Evolutionary conservation across 352 stramenopile species (phyloP).

Genomic region (Pythium graminicola): DNA sequence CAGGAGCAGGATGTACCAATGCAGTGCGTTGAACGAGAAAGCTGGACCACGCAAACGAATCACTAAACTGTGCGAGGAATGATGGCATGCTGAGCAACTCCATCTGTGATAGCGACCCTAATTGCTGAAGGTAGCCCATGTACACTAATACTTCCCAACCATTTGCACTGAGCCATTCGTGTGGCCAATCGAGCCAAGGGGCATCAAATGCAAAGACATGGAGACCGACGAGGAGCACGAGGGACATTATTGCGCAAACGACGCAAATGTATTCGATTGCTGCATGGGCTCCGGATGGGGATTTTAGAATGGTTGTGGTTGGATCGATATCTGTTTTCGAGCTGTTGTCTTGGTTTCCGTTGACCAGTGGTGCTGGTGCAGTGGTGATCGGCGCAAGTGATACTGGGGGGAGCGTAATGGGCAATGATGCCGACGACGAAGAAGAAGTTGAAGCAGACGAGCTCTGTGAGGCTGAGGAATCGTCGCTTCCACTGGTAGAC

Average conservation of each 20-base stretch:
- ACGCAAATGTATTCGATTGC: constrained; percentile 9
- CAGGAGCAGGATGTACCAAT: neutral
- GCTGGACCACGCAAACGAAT: constrained; percentile 42
- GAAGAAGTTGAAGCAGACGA: constrained; percentile 9
- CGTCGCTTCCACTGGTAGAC: constrained; percentile 13
- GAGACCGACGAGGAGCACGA: constrained; percentile 50
- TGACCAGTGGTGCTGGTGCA: neutral
- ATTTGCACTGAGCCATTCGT: constrained; percentile 26
- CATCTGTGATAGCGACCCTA: constrained; percentile 35
- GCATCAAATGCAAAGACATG: constrained; percentile 54
- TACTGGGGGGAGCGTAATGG: neutral
- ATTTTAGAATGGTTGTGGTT: neutral
- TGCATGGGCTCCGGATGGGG: constrained; percentile 4
- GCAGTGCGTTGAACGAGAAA: constrained; percentile 31
- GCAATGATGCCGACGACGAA: constrained; percentile 1
- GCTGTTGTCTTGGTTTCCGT: neutral
- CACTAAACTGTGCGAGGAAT: constrained; percentile 32
- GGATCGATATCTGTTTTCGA: neutral
- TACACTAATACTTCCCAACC: constrained; percentile 48
- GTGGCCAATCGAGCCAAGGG: constrained; percentile 19
- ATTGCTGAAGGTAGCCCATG: constrained; percentile 35
- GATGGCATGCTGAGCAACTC: constrained; percentile 30
- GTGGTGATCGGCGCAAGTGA: neutral
- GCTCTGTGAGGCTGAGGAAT: neutral
- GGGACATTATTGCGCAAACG: constrained; percentile 35